A percentile compares a stretch with the other conserved stretches of the same genome.
These are phyloP conservation scores for Nothophytophthora sp. DNA, from an alignment of 352 stramenopile genomes.

Conservation along the genomic window DNA sequence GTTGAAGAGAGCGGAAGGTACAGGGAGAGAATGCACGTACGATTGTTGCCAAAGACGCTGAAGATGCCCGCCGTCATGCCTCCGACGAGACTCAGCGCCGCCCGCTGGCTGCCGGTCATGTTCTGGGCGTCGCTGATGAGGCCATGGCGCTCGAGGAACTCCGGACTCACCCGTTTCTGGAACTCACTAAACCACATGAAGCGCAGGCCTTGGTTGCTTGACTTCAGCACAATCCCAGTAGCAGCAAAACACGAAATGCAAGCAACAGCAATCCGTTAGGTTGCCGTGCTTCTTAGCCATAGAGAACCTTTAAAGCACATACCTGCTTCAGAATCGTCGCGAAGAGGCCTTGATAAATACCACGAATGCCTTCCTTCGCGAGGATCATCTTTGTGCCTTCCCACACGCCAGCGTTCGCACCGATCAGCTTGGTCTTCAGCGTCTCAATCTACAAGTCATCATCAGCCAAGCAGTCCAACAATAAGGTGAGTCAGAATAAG, in stretches of 20 bases:
- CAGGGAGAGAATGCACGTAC: too few relatives aligned
- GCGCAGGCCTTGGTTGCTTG: slow-evolving; percentile 94
- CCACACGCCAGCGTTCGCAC: slow-evolving; percentile 93
- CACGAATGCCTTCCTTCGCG: slow-evolving; percentile 87
- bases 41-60: slow-evolving; percentile 97
- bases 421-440: slow-evolving; percentile 98
- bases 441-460: slow-evolving; percentile 90
- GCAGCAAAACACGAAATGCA: too few relatives aligned
- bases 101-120: slow-evolving; percentile 64
- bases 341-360: slow-evolving; percentile 93
- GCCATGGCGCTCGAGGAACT: slow-evolving; percentile 46
- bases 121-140: slow-evolving; percentile 78
- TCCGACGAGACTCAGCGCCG: slow-evolving; percentile 91
- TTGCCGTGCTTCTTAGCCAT: too few relatives aligned
- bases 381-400: slow-evolving; percentile 92
- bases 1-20: too few relatives aligned
- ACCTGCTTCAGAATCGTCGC: slow-evolving; percentile 96
- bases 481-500: too few relatives aligned
- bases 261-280: slow-evolving; percentile 4
- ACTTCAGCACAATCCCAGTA: too few relatives aligned
- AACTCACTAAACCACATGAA: slow-evolving; percentile 99
- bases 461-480: too few relatives aligned
- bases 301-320: too few relatives aligned
- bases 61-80: slow-evolving; percentile 97
- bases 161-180: slow-evolving; percentile 71